Evolutionary conservation across 2,329 filamentous ascomycete genomes (phyloP).

Genomic region (Kalmusia sp.): DNA sequence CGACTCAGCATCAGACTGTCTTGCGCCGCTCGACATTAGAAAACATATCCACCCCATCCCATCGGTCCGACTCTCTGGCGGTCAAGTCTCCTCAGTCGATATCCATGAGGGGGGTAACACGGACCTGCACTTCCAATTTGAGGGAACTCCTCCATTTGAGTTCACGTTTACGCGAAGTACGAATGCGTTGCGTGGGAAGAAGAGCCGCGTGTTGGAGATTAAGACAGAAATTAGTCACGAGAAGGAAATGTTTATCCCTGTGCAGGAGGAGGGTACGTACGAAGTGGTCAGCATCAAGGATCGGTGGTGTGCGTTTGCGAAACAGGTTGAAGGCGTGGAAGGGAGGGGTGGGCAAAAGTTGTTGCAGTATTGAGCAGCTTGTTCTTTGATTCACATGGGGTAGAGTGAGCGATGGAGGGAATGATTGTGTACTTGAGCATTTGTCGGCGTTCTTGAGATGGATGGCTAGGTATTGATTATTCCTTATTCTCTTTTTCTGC

Average conservation of each 20-base stretch:
- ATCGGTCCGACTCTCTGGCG: constrained; percentile 87
- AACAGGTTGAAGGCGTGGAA: constrained; percentile 60
- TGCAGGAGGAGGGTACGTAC: constrained; percentile 94
- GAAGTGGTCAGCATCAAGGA: constrained; percentile 98
- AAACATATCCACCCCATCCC: constrained; percentile 93
- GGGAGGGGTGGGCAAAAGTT: constrained; percentile 46
- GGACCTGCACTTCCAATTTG: constrained; percentile 93
- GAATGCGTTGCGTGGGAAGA: constrained; percentile 70
- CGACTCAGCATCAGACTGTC: constrained; percentile 88
- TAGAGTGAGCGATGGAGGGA: neutral
- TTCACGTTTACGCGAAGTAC: constrained; percentile 95
- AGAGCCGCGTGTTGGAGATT: constrained; percentile 81
- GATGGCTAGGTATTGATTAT: neutral
- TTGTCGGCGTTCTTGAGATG: constrained; percentile 5
- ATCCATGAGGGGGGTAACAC: constrained; percentile 97
- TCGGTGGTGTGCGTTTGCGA: constrained; percentile 87
- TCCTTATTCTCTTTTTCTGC: neutral
- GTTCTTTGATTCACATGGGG: neutral
- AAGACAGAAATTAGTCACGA: constrained; percentile 86
- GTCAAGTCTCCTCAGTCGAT: constrained; percentile 80
- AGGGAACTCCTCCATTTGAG: constrained; percentile 94
- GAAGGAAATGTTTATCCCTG: constrained; percentile 79
- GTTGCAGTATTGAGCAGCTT: constrained; percentile 40
- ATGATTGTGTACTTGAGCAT: neutral
- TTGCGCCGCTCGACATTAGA: constrained; percentile 76